phyloP scores from a whole-genome alignment of 192 early-diverging fungal genomes.

The Obelidium mucronatum region DNA sequence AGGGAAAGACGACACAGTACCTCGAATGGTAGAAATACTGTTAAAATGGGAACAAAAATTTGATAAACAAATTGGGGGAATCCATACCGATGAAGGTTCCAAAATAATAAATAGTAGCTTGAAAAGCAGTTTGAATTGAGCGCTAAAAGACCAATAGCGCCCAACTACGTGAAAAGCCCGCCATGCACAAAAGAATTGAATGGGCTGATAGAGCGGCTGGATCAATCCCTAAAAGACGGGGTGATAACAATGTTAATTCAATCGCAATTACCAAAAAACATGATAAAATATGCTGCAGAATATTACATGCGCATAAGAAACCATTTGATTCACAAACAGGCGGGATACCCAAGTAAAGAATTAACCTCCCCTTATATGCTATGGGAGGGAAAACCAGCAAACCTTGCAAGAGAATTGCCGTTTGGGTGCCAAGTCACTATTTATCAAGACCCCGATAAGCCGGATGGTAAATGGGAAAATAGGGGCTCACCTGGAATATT shows the following conservation, averaged over 20 bases:
- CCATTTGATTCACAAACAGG: slow-evolving; percentile 1
- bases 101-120: too few species aligned
- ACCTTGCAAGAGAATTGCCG: slow-evolving; percentile 4
- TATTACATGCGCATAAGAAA: not conserved
- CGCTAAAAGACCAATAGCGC: too few species aligned
- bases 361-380: not conserved
- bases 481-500: not conserved
- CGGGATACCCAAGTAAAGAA: not conserved
- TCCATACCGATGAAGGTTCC: too few species aligned
- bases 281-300: not conserved
- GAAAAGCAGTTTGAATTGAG: too few species aligned
- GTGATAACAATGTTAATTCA: not conserved
- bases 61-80: too few species aligned
- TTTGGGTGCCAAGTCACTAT: slow-evolving; percentile 24
- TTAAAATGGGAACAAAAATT: too few species aligned
- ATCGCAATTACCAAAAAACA: not conserved
- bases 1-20: too few species aligned
- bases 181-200: slow-evolving; percentile 15
- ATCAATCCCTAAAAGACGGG: not conserved
- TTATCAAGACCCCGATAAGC: not conserved
- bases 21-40: too few species aligned
- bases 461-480: not conserved
- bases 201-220: slow-evolving; percentile 4
- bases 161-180: too few species aligned
- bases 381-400: not conserved